These are phyloP conservation scores for Piper betle DNA, from an alignment of 164 flowering plant species.

Conservation along the genomic window DNA sequence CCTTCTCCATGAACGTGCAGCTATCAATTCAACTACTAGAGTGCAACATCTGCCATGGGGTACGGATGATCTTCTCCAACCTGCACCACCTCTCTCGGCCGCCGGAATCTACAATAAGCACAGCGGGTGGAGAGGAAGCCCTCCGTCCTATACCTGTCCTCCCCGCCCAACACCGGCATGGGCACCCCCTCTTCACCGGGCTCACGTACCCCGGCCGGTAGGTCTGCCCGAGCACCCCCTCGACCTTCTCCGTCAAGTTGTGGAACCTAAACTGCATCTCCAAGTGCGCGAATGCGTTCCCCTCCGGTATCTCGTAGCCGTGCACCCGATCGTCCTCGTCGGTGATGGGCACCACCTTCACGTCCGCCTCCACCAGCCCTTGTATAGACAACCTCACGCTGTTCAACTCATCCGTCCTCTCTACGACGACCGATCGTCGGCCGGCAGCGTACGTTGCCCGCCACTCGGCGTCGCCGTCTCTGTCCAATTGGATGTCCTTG, in stretches of 20 bases:
- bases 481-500: conserved; percentile 19
- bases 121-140: conserved; percentile 44
- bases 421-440: conserved; percentile 33
- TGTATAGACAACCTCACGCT: conserved; percentile 31
- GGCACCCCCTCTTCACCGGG: conserved; percentile 55
- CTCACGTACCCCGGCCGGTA: conserved; percentile 48
- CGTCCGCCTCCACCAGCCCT: conserved; percentile 34
- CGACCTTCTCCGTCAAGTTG: conserved; percentile 33
- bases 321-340: conserved; percentile 45
- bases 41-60: background rate
- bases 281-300: conserved; percentile 44
- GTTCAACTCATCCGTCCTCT: conserved; percentile 48
- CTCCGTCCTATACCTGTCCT: conserved; percentile 49
- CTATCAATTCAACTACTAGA: background rate
- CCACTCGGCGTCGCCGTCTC: conserved; percentile 60
- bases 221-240: conserved; percentile 66
- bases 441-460: conserved; percentile 10
- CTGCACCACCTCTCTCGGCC: conserved; percentile 1
- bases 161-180: conserved; percentile 78
- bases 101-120: conserved; percentile 35
- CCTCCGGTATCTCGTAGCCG: conserved; percentile 41
- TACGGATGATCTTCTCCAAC: background rate
- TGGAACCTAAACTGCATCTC: conserved; percentile 27
- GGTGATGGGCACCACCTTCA: conserved; percentile 42
- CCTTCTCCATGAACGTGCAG: background rate